These are phyloP conservation scores for Euphorbia tirucalli DNA, from an alignment of 345 rosid genomes.

Conservation along the genomic window DNA sequence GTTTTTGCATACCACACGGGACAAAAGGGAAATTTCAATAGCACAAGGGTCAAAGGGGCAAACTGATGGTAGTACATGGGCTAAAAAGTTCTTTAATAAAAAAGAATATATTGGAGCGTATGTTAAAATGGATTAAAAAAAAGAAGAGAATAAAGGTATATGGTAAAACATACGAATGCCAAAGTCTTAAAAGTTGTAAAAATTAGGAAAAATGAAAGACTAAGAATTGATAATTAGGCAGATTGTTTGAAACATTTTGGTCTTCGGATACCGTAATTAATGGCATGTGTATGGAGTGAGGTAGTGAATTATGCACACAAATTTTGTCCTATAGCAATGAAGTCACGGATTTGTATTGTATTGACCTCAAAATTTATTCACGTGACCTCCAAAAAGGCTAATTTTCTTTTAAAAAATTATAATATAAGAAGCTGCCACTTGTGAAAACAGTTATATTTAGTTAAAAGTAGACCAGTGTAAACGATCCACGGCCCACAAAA, in stretches of 20 bases:
- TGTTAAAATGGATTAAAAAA: no score
- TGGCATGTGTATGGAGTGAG: slow-evolving; percentile 16
- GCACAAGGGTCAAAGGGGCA: no score
- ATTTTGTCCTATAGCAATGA: slow-evolving; percentile 20
- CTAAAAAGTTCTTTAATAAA: no score
- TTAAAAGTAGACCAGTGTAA: no score
- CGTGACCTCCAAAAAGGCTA: slow-evolving; percentile 15
- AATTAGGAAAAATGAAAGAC: slow-evolving; percentile 12
- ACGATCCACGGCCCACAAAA: no score
- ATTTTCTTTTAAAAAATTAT: no score
- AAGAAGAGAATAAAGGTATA: no score
- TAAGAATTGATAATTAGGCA: background rate
- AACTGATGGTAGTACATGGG: no score
- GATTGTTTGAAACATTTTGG: background rate
- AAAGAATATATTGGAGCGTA: no score
- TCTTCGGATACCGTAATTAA: slow-evolving; percentile 39
- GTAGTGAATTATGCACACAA: slow-evolving; percentile 2
- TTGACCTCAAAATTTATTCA: slow-evolving; percentile 16
- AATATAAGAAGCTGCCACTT: background rate
- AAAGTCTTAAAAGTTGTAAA: slow-evolving; percentile 22
- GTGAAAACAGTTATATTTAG: background rate
- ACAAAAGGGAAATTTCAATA: no score
- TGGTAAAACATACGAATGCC: background rate
- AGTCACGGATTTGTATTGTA: slow-evolving; percentile 36
- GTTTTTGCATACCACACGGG: no score